These are phyloP conservation scores for Apiosordaria backusii DNA, from an alignment of 495 filamentous ascomycete genomes.

Conservation along the genomic window DNA sequence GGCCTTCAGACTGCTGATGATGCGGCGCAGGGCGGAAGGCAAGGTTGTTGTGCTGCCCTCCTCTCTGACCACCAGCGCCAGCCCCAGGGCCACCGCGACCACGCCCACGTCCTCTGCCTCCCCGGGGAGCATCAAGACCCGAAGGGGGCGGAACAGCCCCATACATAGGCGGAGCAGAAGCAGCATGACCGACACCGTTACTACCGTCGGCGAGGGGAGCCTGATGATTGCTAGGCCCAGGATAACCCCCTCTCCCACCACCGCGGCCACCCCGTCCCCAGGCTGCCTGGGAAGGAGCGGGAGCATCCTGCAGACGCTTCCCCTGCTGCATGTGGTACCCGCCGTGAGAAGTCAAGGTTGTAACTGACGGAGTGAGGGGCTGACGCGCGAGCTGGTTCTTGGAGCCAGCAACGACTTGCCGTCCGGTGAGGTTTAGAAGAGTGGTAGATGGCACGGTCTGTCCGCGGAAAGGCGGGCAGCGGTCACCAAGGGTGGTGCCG, in stretches of 20 bases:
- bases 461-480: slow-evolving; percentile 93
- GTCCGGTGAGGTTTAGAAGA: slow-evolving; percentile 81
- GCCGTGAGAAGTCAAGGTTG: slow-evolving; percentile 55
- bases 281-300: slow-evolving; percentile 62
- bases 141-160: slow-evolving; percentile 76
- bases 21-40: background rate
- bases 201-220: slow-evolving; percentile 12
- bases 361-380: slow-evolving; percentile 51
- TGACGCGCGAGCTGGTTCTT: slow-evolving; percentile 62
- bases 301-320: slow-evolving; percentile 66
- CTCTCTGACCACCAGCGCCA: slow-evolving; percentile 12
- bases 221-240: slow-evolving; percentile 14
- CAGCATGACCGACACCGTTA: slow-evolving; percentile 13
- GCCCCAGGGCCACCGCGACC: too few species aligned
- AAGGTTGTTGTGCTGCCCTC: slow-evolving; percentile 7
- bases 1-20: background rate
- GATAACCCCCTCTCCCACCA: slow-evolving; percentile 37
- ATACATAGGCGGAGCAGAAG: slow-evolving; percentile 46
- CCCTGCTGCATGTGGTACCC: slow-evolving; percentile 55
- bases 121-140: slow-evolving; percentile 53
- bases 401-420: slow-evolving; percentile 73
- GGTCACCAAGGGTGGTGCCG: slow-evolving; percentile 80
- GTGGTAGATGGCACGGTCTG: slow-evolving; percentile 81
- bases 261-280: slow-evolving; percentile 56
- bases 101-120: slow-evolving; percentile 37